Percentiles rank a stretch among this genome's conserved stretches.
Evolutionary conservation across 768 basidiomycete species (phyloP).

Genomic region (Leccinum boreale): DNA sequence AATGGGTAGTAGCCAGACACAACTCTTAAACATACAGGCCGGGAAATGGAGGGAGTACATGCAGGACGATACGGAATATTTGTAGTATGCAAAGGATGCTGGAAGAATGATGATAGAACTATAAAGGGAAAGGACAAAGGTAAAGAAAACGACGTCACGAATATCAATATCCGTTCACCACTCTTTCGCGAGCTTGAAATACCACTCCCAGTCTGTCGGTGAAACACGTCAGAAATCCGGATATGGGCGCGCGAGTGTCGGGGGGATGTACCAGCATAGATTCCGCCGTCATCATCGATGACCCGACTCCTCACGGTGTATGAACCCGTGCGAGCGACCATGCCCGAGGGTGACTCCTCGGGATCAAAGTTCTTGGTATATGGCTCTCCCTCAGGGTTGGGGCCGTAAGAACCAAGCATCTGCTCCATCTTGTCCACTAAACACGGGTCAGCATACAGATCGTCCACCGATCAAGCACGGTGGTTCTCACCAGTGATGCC

Average conservation of each 20-base stretch:
- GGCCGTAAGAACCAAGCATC: slow-evolving; percentile 95
- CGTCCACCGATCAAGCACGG: not conserved
- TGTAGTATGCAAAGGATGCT: slow-evolving; percentile 29
- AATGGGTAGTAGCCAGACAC: slow-evolving; percentile 11
- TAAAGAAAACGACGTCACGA: slow-evolving; percentile 10
- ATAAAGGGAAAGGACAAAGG: not conserved
- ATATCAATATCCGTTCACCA: slow-evolving; percentile 50
- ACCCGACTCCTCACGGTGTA: slow-evolving; percentile 82
- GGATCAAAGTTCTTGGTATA: slow-evolving; percentile 76
- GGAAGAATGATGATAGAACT: slow-evolving; percentile 23
- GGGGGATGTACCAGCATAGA: slow-evolving; percentile 68
- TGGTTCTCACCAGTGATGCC: slow-evolving; percentile 62
- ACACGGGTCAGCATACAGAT: slow-evolving; percentile 3
- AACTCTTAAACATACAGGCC: slow-evolving; percentile 18
- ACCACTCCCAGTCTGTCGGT: slow-evolving; percentile 52
- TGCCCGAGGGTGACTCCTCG: slow-evolving; percentile 72
- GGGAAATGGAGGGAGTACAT: slow-evolving; percentile 22
- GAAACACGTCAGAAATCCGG: slow-evolving; percentile 7
- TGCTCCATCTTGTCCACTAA: slow-evolving; percentile 88
- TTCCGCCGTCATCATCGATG: slow-evolving; percentile 78
- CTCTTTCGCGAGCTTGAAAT: slow-evolving; percentile 88
- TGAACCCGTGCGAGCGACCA: slow-evolving; percentile 77
- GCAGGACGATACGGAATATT: slow-evolving; percentile 17
- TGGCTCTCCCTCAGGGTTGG: slow-evolving; percentile 56
- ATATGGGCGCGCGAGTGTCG: not conserved